Conservation (phyloP, 345 rosid species). For the Eucalyptus regnans region DNA sequence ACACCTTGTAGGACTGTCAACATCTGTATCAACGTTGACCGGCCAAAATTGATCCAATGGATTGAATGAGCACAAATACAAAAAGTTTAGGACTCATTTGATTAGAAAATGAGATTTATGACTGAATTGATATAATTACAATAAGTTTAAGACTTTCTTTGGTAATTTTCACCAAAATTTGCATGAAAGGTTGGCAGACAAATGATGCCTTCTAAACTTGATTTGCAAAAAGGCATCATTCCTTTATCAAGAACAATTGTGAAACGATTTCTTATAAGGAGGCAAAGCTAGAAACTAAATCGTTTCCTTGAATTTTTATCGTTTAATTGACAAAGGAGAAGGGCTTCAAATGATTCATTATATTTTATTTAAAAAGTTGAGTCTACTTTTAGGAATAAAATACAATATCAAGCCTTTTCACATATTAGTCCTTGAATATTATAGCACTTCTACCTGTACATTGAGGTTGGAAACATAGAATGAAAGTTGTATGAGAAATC, state of each 20-base stretch:
- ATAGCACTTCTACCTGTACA: background rate
- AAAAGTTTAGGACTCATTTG: too few relatives aligned
- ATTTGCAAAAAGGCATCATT: background rate
- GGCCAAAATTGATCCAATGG: fast-evolving
- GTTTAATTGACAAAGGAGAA: background rate
- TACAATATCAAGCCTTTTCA: background rate
- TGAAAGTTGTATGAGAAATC: background rate
- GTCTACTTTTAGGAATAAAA: background rate
- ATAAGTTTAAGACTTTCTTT: background rate
- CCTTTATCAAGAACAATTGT: background rate
- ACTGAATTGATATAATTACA: too few relatives aligned
- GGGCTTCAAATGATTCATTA: background rate
- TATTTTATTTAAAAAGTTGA: background rate
- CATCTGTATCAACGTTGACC: fast-evolving
- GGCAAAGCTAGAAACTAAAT: background rate
- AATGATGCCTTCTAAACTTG: background rate
- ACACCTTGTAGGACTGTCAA: background rate
- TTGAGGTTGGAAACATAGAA: background rate
- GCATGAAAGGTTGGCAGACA: background rate
- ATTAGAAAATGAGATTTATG: too few relatives aligned
- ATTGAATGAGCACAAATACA: too few relatives aligned
- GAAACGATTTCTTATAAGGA: background rate
- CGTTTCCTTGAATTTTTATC: background rate
- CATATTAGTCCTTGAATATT: too few relatives aligned
- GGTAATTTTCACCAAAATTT: background rate